Evolutionary conservation across 495 filamentous ascomycete species (phyloP), one percentile per base, ranked within the genome.

Genomic region (Oidiodendron maius): DNA sequence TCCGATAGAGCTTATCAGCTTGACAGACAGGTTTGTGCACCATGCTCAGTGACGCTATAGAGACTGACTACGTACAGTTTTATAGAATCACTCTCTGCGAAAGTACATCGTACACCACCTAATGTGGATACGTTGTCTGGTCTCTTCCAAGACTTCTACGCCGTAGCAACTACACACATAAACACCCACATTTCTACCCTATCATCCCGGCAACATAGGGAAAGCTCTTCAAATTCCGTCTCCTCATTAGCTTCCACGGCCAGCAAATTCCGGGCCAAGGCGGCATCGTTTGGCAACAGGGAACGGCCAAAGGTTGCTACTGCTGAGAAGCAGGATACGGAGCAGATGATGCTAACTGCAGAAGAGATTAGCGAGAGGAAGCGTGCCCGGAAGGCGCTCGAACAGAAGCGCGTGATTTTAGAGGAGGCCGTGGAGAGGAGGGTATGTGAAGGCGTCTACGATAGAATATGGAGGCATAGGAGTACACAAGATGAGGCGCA

Each of bases 91-190:
- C 67, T 99, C 22, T 85, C 80, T 43, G 90, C 88, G 48, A 95
- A 87, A 70, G 81, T 95, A 20, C 86, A 95, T 64, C 79, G 86
- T 13, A 81, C 80, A 11, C 93, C 94, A 9, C 82, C 91, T 1
- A 83, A 83, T 35, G 84, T 91, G 56, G 87, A 95, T 17, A 86
- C 79, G 53, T 80, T 97, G 18, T 84, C 91, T 4, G 72, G 71
- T n/a, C 69, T 94, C 17, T 97, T 96, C 62, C 94, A 99, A 66
- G 88, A 94, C 28, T 99, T 97, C 60, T 99, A 99, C 63, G 70
- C 72, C 25, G 81, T 82, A 37, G 88, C 94, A 12, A 82, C 89
- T 30, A 75, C 82, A 6, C 86, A 93, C 61, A 91, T 97, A 35
- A 74, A 78, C 15, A 95, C 89, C 0, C 91, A 99, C 64, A 88